Evolutionary conservation across 257 asterid species (phyloP), one percentile per base, ranked within the genome.

Genomic region (Thymus mandschuricus): DNA sequence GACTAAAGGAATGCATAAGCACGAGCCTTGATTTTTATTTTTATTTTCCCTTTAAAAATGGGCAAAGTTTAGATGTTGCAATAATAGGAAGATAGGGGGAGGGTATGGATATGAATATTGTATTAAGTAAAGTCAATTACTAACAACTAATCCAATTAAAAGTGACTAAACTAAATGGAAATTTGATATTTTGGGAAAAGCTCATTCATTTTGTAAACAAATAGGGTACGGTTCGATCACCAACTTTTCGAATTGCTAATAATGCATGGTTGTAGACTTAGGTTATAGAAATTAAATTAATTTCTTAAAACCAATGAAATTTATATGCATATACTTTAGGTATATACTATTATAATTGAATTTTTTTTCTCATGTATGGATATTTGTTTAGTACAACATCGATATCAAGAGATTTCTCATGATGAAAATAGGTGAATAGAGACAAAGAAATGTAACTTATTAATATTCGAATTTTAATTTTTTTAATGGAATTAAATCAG

Each of bases 101-200:
- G 33, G 49, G 33, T n/a, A 3, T n/a, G 8, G 33, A 8, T 35
- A n/a, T 9, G 49, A 7, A 11, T 7, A 60, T 60, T 60, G 33
- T 60, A 60, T 60, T 38, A 38, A 38, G 33, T 60, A 60, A 35
- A 60, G 68, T 62, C 68, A 62, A 62, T 62, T 41, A 10, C 52
- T 62, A 21, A 41, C 50, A 13, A 15, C 65, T 35, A 4, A 12
- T 60, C 65, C 46, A 34, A 34, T 34, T 60, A 34, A 2, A 60
- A 13, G 13, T n/a, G 65, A 35, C 64, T 58, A 58, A 31, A 27
- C 43, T 11, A 10, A 21, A 6, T 54, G 11, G 13, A 3, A 54
- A 27, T 6, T 54, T 28, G 60, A 54, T 54, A 3, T 54, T 31
- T 54, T 54, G 6, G 11, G 11, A 28, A 41, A 4, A 28, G 30